A percentile compares a stretch with the other conserved stretches of the same genome.
Conservation (phyloP, 2,329 filamentous ascomycete genomes). For the Verticillium isaacii region DNA sequence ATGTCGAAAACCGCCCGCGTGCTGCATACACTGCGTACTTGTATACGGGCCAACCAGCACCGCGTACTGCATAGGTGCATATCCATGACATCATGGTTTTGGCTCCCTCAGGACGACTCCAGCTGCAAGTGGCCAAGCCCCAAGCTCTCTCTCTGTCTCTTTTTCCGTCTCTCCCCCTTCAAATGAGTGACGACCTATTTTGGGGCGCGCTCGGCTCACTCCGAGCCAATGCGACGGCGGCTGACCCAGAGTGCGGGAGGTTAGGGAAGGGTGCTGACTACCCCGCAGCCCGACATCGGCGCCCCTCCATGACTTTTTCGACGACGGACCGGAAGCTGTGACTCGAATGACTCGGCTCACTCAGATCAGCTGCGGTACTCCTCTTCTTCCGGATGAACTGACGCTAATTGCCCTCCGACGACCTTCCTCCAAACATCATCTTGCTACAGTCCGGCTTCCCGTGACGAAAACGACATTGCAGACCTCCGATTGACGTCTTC, state of each 20-base stretch:
- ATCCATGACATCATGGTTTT: no score
- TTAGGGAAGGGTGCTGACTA: background rate
- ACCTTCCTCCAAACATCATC: background rate
- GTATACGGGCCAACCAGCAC: no score
- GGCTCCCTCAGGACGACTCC: no score
- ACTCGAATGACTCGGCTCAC: background rate
- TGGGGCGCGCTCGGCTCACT: background rate
- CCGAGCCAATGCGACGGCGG: background rate
- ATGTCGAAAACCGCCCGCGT: no score
- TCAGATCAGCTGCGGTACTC: background rate
- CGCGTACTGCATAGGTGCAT: no score
- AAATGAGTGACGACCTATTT: background rate
- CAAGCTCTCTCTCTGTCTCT: no score
- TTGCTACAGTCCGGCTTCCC: background rate
- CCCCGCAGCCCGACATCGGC: conserved; percentile 1
- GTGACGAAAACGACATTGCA: background rate
- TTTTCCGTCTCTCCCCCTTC: no score
- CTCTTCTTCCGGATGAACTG: background rate
- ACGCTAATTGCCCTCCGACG: background rate
- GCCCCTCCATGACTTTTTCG: background rate
- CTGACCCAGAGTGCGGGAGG: background rate
- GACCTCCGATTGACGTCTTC: background rate
- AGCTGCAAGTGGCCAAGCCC: no score
- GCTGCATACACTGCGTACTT: no score
- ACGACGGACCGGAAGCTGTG: background rate